A percentile compares a stretch with the other conserved stretches of the same genome.
Conservation (phyloP, 2,329 filamentous ascomycete genomes). For the Oidium heveae region DNA sequence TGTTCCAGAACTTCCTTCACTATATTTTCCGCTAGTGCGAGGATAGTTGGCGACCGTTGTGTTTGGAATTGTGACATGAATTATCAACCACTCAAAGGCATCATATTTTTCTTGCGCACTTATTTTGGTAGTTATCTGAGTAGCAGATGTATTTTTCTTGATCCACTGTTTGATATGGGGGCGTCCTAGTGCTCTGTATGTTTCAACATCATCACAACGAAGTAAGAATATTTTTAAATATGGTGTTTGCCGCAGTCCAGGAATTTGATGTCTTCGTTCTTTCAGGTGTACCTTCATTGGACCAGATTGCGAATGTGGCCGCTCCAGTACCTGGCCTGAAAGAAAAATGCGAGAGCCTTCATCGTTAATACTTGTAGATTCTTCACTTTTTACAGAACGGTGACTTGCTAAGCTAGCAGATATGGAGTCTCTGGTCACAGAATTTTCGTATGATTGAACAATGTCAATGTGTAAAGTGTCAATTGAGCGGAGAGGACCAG, state of each 20-base stretch:
- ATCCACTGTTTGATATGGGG: slow-evolving; percentile 78
- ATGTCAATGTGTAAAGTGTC: slow-evolving; percentile 79
- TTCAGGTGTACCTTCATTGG: slow-evolving; percentile 15
- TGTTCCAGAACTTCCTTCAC: slow-evolving; percentile 24
- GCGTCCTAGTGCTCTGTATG: slow-evolving; percentile 60
- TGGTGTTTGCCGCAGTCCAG: slow-evolving; percentile 71
- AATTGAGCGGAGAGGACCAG: slow-evolving; percentile 76
- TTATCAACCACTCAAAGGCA: slow-evolving; percentile 81
- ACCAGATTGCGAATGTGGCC: slow-evolving; percentile 6
- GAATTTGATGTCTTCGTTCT: slow-evolving; percentile 73
- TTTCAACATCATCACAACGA: slow-evolving; percentile 85
- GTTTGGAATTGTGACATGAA: slow-evolving; percentile 80
- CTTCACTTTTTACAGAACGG: slow-evolving; percentile 15
- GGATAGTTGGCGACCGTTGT: slow-evolving; percentile 60
- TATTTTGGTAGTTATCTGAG: slow-evolving; percentile 24
- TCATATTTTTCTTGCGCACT: slow-evolving; percentile 78
- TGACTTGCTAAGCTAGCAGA: slow-evolving; percentile 13
- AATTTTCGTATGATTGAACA: slow-evolving; percentile 26
- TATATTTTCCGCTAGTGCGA: slow-evolving; percentile 27
- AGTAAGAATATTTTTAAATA: slow-evolving; percentile 81
- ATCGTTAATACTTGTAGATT: slow-evolving; percentile 17
- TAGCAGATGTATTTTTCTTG: slow-evolving; percentile 42
- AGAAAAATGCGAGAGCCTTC: slow-evolving; percentile 37
- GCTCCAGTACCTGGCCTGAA: slow-evolving; percentile 17
- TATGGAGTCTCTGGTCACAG: slow-evolving; percentile 15